Evolutionary conservation across 495 filamentous ascomycete genomes (phyloP).

Genomic region (Bacidia rubella): DNA sequence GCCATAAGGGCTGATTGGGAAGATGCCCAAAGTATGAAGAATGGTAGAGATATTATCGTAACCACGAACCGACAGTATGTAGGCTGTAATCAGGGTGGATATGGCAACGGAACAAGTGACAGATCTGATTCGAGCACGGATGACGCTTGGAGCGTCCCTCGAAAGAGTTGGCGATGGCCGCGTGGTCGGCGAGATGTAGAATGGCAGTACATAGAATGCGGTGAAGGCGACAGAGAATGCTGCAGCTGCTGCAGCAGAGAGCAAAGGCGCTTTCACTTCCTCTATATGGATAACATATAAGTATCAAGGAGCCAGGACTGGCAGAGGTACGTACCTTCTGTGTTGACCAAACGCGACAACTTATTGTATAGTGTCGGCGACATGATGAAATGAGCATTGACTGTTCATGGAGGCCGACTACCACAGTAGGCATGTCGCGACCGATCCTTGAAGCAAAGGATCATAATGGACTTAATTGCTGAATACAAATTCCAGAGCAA

Average conservation of each 20-base stretch:
- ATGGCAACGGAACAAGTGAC: slow-evolving; percentile 58
- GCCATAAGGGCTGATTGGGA: slow-evolving; percentile 53
- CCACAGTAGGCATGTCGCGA: too few species aligned
- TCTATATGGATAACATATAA: slow-evolving; percentile 9
- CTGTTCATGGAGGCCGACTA: not conserved
- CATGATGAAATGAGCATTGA: slow-evolving; percentile 8
- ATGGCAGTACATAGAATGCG: slow-evolving; percentile 73
- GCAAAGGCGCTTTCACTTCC: slow-evolving; percentile 27
- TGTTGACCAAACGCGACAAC: slow-evolving; percentile 21
- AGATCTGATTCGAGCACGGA: slow-evolving; percentile 65
- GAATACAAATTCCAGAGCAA: not conserved
- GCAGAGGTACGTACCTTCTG: too few species aligned
- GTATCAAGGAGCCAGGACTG: too few species aligned
- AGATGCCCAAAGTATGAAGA: slow-evolving; percentile 57
- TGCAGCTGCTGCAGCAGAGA: slow-evolving; percentile 34
- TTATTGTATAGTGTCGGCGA: slow-evolving; percentile 27
- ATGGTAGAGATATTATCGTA: slow-evolving; percentile 35
- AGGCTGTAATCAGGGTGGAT: slow-evolving; percentile 45
- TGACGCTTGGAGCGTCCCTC: slow-evolving; percentile 80
- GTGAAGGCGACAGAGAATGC: slow-evolving; percentile 58
- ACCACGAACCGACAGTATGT: slow-evolving; percentile 39
- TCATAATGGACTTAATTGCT: not conserved
- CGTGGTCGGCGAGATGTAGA: slow-evolving; percentile 70
- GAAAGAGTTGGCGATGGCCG: slow-evolving; percentile 70
- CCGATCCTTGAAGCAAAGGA: not conserved